Conservation (phyloP, 306 rosid species). For the peach (Prunus persica) region Prunus_persica_NCBIv2 NC_034014.1:4862001-4862500, state of each 20-base stretch:
- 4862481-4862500: constrained; percentile 97
- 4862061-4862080: constrained; percentile 72
- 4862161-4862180: constrained; percentile 76
- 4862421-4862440: constrained; percentile 87
- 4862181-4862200: constrained; percentile 62
- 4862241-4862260: constrained; percentile 81
- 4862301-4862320: constrained; percentile 71
- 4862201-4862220: constrained; percentile 90
- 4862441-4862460: constrained; percentile 83
- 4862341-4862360: constrained; percentile 73
- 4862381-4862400: constrained; percentile 58
- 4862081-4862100: constrained; percentile 84
- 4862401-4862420: constrained; percentile 61
- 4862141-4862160: constrained; percentile 88
- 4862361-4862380: constrained; percentile 72
- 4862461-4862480: constrained; percentile 96
- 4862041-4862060: constrained; percentile 90
- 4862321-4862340: constrained; percentile 83
- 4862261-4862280: constrained; percentile 84
- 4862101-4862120: constrained; percentile 73
- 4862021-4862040: constrained; percentile 69
- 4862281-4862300: constrained; percentile 87
- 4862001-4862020: constrained; percentile 56
- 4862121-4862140: constrained; percentile 98
- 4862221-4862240: constrained; percentile 82